These are phyloP conservation scores for Parsonsia alboflavescens DNA, from an alignment of 257 asterid species.

Conservation along the genomic window DNA sequence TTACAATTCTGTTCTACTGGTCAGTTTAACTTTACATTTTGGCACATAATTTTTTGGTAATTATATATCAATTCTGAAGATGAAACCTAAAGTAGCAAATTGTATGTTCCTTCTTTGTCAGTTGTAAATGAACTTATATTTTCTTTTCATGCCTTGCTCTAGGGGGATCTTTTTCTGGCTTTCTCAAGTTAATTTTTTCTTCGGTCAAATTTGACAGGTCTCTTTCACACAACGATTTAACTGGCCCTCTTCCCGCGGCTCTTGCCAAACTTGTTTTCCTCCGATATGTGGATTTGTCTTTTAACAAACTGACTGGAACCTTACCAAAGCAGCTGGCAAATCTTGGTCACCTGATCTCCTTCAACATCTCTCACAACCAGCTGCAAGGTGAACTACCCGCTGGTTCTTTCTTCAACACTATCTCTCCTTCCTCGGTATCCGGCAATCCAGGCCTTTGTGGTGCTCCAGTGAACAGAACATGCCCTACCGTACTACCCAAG, in stretches of 20 bases:
- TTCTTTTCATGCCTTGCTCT: neutral
- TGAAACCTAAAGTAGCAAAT: neutral
- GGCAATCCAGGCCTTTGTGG: constrained; percentile 84
- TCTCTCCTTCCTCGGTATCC: constrained; percentile 56
- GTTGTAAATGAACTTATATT: neutral
- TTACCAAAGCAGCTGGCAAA: constrained; percentile 68
- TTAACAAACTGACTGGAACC: constrained; percentile 65
- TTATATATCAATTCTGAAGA: neutral
- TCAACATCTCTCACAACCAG: constrained; percentile 84
- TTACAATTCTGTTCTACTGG: neutral
- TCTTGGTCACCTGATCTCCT: constrained; percentile 57
- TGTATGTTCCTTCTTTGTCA: neutral
- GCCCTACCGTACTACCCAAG: constrained; percentile 70
- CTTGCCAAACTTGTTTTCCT: constrained; percentile 54
- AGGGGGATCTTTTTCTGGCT: neutral
- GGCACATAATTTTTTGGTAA: neutral
- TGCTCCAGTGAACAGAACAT: constrained; percentile 52
- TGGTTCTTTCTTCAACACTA: constrained; percentile 73
- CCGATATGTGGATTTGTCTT: constrained; percentile 58
- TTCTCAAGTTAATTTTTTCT: neutral
- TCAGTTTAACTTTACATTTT: neutral
- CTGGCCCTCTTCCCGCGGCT: constrained; percentile 56
- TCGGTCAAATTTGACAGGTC: constrained; percentile 44
- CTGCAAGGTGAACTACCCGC: constrained; percentile 75
- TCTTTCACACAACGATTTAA: constrained; percentile 54